Evolutionary conservation across 345 rosid genomes (phyloP).

Genomic region (Eucalyptus cloeziana): DNA sequence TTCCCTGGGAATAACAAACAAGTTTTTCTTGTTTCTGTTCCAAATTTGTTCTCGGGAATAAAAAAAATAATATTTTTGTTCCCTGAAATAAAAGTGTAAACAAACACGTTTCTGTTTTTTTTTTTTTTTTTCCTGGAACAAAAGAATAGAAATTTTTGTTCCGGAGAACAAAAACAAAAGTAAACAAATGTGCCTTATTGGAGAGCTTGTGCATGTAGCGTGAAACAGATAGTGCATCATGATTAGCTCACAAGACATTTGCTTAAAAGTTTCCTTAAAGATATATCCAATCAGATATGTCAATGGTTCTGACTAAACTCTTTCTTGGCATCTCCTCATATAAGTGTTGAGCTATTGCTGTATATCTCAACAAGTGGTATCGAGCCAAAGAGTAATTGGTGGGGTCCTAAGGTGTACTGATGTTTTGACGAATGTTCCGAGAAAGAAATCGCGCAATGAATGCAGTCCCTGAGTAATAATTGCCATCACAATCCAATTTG

Average conservation of each 20-base stretch:
- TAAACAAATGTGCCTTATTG: not conserved
- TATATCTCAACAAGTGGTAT: not conserved
- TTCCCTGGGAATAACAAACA: no score
- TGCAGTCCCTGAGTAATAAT: rapidly evolving
- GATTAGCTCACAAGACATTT: not conserved
- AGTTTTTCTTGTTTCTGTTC: no score
- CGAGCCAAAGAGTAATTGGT: not conserved
- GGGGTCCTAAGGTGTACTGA: not conserved
- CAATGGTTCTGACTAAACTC: not conserved
- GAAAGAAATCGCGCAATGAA: not conserved
- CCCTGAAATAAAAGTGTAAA: no score
- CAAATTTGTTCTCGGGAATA: no score
- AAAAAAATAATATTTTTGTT: no score
- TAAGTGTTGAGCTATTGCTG: not conserved
- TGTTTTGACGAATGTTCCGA: not conserved
- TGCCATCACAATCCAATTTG: not conserved
- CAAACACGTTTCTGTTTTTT: no score
- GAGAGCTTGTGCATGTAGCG: not conserved
- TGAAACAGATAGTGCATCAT: not conserved
- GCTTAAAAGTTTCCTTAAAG: not conserved
- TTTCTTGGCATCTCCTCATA: not conserved
- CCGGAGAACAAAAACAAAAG: no score
- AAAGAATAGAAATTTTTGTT: no score
- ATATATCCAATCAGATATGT: not conserved
- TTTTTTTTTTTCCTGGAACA: no score